Base-by-base conservation (phyloP, 805 yeast species). In the Candida palmyrensis region DNA sequence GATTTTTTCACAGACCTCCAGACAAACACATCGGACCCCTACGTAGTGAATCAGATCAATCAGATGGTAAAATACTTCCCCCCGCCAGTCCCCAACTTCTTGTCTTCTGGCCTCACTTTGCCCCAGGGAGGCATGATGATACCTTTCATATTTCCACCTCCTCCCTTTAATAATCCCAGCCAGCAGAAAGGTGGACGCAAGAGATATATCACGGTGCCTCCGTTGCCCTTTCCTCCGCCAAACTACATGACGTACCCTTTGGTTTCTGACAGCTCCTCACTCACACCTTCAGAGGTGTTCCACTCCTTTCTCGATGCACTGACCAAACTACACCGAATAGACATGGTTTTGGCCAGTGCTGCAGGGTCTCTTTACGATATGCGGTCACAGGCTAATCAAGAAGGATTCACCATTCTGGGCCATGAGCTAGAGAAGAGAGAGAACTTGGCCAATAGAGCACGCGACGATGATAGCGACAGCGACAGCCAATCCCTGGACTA, bases 291-390 rank as follows among this genome's bases (percentile, higher is more conserved):
- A 11, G 68, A 62, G 14, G 66, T 64, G 8, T 62, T 66, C 36
- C 40, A 42, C 3, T 47, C 53, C 17, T 57, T 64, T 35, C 38
- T 64, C 14, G 60, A 55, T 12, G 72, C 71, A 3, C 54, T 51
- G 42, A 49, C 54, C 24, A 35, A 51, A 16, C 45, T 65, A 16
- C 71, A 71, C 2, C 42, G 69, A 25, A 54, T 56, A 10, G 70
- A 66, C 35, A 66, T 66, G 72, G 68, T 64, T 11, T 52, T 63
- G 5, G 72, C 72, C 11, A 61, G 68, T 41, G 72, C 72, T 6
- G 71, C 72, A 0, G 71, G 70, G 6, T 57, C 69, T 18, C 52
- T 66, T 24, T 51, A 45, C 37, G 72, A 66, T 26, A 45, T 66
- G 35, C 51, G 45, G 27, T 26, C 39, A 4, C 66, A 59, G 32